Evolutionary conservation across 768 basidiomycete genomes (phyloP).

Genomic region (Pulveroboletus frians): DNA sequence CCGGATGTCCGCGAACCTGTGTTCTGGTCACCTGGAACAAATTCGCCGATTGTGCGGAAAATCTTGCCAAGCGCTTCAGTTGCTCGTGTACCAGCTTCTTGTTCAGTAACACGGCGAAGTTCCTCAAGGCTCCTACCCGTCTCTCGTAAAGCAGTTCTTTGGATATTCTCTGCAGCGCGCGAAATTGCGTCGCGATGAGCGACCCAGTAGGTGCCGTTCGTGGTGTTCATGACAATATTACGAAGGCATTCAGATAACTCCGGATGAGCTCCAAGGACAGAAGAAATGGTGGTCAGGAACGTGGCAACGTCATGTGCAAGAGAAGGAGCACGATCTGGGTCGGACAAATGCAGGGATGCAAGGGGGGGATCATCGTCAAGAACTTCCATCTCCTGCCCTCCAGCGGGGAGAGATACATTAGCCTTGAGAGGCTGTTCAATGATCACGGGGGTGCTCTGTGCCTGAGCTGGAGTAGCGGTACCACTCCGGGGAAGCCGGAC

Average conservation of each 20-base stretch:
- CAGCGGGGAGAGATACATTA: slow-evolving; percentile 4
- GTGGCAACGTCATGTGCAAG: slow-evolving; percentile 61
- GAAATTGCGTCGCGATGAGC: slow-evolving; percentile 56
- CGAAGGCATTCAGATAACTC: slow-evolving; percentile 66
- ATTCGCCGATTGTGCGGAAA: slow-evolving; percentile 47
- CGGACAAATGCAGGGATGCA: slow-evolving; percentile 38
- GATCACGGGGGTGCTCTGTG: slow-evolving; percentile 39
- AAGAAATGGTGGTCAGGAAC: slow-evolving; percentile 51
- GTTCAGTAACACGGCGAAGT: slow-evolving; percentile 48
- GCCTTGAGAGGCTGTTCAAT: slow-evolving; percentile 19
- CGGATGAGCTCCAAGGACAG: slow-evolving; percentile 59
- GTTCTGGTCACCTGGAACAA: slow-evolving; percentile 20
- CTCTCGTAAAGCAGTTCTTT: slow-evolving; percentile 40
- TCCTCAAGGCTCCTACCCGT: slow-evolving; percentile 39
- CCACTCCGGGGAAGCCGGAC: slow-evolving; percentile 17
- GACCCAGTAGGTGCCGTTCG: slow-evolving; percentile 65
- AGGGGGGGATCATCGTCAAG: slow-evolving; percentile 45
- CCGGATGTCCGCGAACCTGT: slow-evolving; percentile 1
- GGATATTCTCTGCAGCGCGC: slow-evolving; percentile 51
- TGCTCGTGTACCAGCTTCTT: slow-evolving; percentile 59
- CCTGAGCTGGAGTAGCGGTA: slow-evolving; percentile 30
- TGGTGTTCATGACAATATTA: slow-evolving; percentile 56
- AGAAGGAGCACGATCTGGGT: slow-evolving; percentile 33
- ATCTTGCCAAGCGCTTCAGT: slow-evolving; percentile 59
- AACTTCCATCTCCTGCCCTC: slow-evolving; percentile 10